phyloP scores from a whole-genome alignment of 2,329 filamentous ascomycete species.

The Xylariaceae sp. region DNA sequence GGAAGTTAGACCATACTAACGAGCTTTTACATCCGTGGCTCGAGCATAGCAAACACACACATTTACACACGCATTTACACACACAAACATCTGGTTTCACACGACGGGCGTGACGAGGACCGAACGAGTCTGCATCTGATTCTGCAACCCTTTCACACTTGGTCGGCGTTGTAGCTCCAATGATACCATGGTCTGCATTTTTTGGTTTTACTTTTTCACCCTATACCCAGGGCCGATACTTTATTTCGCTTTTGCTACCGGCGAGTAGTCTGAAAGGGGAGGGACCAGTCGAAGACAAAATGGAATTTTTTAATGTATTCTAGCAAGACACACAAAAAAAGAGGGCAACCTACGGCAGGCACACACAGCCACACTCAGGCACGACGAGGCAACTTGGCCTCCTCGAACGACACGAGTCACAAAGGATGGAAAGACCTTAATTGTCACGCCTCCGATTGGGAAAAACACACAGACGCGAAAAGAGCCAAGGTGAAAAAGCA shows the following conservation, averaged over 20 bases:
- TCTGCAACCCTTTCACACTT: conserved; percentile 25
- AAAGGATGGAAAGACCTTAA: conserved; percentile 6
- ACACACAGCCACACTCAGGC: background rate
- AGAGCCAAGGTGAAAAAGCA: background rate
- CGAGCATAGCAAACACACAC: conserved; percentile 10
- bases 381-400: conserved; percentile 16
- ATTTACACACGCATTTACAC: too few relatives aligned
- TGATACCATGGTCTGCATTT: conserved; percentile 35
- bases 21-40: conserved; percentile 14
- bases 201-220: conserved; percentile 25
- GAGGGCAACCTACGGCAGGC: conserved; percentile 25
- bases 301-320: conserved; percentile 26
- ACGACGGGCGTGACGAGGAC: conserved; percentile 16
- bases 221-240: conserved; percentile 20
- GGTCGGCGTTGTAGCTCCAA: conserved; percentile 31
- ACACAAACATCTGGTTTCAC: conserved; percentile 8
- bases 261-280: conserved; percentile 11
- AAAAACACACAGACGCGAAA: conserved; percentile 1
- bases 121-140: conserved; percentile 18
- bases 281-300: conserved; percentile 10
- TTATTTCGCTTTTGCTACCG: conserved; percentile 24
- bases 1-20: conserved; percentile 3
- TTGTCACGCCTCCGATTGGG: conserved; percentile 6
- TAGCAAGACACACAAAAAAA: conserved; percentile 23
- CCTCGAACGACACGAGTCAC: background rate